phyloP scores from a whole-genome alignment of 1,284 basidiomycete genomes.

The Violaceomyces palustris region DNA sequence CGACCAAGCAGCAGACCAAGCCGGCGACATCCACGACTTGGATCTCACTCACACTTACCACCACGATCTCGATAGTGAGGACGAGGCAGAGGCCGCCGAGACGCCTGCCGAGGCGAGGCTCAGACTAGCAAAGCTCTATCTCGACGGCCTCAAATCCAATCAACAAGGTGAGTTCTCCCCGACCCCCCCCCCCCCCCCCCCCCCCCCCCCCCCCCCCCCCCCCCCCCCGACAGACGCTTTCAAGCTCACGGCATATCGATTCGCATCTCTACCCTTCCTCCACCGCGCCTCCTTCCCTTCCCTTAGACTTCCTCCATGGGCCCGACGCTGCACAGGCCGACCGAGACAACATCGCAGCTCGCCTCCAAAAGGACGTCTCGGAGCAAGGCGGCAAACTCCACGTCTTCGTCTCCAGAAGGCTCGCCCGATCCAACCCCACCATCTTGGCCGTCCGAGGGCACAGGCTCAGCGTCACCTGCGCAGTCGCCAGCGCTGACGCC shows the following conservation, averaged over 20 bases:
- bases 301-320: too few species aligned
- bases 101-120: constrained; percentile 91
- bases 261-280: background rate
- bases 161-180: background rate
- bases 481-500: constrained; percentile 66
- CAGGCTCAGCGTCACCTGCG: constrained; percentile 69
- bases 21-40: constrained; percentile 34
- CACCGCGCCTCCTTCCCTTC: background rate
- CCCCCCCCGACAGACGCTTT: too few species aligned
- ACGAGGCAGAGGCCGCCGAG: constrained; percentile 55
- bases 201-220: background rate
- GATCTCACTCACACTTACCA: constrained; percentile 39
- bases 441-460: constrained; percentile 63
- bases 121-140: constrained; percentile 80
- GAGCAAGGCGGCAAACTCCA: constrained; percentile 62
- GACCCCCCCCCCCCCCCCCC: background rate
- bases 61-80: constrained; percentile 20
- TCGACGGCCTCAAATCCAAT: constrained; percentile 69
- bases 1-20: constrained; percentile 13
- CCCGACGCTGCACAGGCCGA: constrained; percentile 92
- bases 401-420: constrained; percentile 60
- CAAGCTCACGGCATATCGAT: too few species aligned
- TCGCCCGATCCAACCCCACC: constrained; percentile 23
- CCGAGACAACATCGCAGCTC: constrained; percentile 79
- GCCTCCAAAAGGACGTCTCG: constrained; percentile 61